Base-by-base conservation (phyloP, 2,329 filamentous ascomycete species). In the Fusarium metavorans region DNA sequence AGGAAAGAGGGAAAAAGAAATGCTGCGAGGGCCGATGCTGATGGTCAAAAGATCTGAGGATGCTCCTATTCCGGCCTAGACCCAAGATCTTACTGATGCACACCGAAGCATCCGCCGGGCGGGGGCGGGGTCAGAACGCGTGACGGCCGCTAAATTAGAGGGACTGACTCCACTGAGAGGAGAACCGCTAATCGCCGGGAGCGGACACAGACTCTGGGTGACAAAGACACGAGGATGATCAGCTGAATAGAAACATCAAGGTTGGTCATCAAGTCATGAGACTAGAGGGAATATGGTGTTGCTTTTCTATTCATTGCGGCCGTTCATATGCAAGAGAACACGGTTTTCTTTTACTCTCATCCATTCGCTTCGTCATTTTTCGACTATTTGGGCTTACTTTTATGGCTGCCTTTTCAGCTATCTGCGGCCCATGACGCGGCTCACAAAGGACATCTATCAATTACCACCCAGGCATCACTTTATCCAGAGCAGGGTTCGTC, bases 61-160 rank as follows among this genome's bases (percentile, higher is more conserved):
- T 25, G 32, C 35, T 32, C 39, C 35, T 20, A 41, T 56, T 43
- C 16, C 43, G 65, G 64, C 64, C 73, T 58, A 61, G 59, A 58
- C 64, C 64, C 58, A 57, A 62, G 64, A 57, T 67, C 64, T 68
- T 56, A 64, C 68, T 65, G 71, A 66, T 68, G 7, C 13, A 45
- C 58, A 18, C 70, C 76, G 76, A 73, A 74, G 68, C 62, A 69
- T 68, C 76, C 76, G 75, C 8, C 48, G 25, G 72, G 73, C 73
- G 73, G 73, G 73, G 73, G 73, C 64, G 70, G 73, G 72, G 73
- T 27, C 35, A 35, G 63, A 20, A 60, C 64, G 64, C 64, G 60
- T 60, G 43, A 60, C 45, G 68, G 67, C 52, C 64, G 52, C 64
- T 67, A 70, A 69, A 48, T 63, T 58, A 57, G 59, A 64, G 59